Percentiles rank a stretch among this genome's conserved stretches.
Evolutionary conservation across 2,329 filamentous ascomycete genomes (phyloP).

Genomic region (Podosphaera aphanis): DNA sequence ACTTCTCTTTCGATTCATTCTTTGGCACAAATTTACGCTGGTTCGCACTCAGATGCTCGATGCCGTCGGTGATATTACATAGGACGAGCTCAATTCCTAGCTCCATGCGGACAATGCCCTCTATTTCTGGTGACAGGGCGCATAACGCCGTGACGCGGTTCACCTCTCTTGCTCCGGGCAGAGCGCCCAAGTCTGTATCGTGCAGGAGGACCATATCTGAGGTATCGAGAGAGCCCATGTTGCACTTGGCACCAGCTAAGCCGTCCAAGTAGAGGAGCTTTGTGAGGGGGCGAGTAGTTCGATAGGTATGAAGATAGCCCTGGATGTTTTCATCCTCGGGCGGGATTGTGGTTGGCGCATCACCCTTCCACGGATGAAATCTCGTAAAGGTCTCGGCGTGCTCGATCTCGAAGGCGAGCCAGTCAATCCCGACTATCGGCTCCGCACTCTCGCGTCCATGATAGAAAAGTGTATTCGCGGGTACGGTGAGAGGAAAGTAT

Average conservation of each 20-base stretch:
- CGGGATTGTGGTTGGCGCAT: no score
- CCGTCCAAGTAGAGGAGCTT: conserved; percentile 47
- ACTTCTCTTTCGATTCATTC: not conserved
- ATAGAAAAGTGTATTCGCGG: conserved; percentile 40
- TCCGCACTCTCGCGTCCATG: conserved; percentile 35
- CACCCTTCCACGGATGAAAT: no score
- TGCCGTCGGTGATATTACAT: conserved; percentile 29
- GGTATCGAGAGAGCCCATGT: conserved; percentile 41
- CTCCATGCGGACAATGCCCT: conserved; percentile 44
- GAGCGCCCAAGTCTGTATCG: not conserved
- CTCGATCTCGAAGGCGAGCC: conserved; percentile 57
- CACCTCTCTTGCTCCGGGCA: no score
- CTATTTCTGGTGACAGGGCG: conserved; percentile 26
- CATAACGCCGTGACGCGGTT: conserved; percentile 18
- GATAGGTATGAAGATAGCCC: conserved; percentile 46
- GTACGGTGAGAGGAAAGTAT: conserved; percentile 35
- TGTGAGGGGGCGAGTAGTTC: conserved; percentile 29
- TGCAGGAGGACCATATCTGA: conserved; percentile 34
- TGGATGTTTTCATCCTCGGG: no score
- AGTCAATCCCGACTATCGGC: conserved; percentile 32
- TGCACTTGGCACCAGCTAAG: conserved; percentile 40
- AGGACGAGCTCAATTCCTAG: conserved; percentile 47
- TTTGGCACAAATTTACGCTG: conserved; percentile 3
- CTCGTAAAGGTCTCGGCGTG: conserved; percentile 38
- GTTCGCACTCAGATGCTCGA: conserved; percentile 9